Percentiles rank a stretch among this genome's conserved stretches.
These are phyloP conservation scores for Suillus clintonianus DNA, from an alignment of 768 basidiomycete species.

Conservation along the genomic window DNA sequence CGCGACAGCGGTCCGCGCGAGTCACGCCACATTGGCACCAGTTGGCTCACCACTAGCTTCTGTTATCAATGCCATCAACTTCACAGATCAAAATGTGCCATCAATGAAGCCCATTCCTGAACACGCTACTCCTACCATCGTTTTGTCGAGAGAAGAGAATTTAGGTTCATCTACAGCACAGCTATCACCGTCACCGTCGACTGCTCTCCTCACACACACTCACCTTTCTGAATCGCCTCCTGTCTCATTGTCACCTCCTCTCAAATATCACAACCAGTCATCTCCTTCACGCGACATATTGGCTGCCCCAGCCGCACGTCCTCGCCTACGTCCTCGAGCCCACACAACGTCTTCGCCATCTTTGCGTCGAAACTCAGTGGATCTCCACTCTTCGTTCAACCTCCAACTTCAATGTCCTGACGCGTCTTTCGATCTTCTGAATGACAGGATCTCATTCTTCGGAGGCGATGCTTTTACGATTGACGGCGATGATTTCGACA, in stretches of 20 bases:
- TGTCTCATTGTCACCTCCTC: neutral
- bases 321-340: constrained; percentile 13
- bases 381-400: constrained; percentile 36
- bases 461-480: constrained; percentile 29
- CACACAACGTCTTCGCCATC: constrained; percentile 5
- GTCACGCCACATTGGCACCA: constrained; percentile 13
- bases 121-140: neutral
- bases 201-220: constrained; percentile 10
- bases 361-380: constrained; percentile 30
- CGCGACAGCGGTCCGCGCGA: constrained; percentile 4
- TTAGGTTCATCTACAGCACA: constrained; percentile 5
- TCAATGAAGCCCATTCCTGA: neutral
- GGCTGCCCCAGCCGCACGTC: constrained; percentile 9
- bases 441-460: constrained; percentile 38
- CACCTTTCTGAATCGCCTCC: constrained; percentile 6
- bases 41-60: constrained; percentile 27
- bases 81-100: constrained; percentile 5
- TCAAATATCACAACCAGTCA: neutral
- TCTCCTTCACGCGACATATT: constrained; percentile 1
- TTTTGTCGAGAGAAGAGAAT: constrained; percentile 5
- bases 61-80: constrained; percentile 32
- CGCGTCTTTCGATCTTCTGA: constrained; percentile 36
- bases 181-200: constrained; percentile 3
- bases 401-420: constrained; percentile 35
- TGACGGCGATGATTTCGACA: constrained; percentile 27